Evolutionary conservation across 1,139 yeast genomes (phyloP), one percentile per base, ranked within the genome.

Genomic region (Meyerozyma athensensis): DNA sequence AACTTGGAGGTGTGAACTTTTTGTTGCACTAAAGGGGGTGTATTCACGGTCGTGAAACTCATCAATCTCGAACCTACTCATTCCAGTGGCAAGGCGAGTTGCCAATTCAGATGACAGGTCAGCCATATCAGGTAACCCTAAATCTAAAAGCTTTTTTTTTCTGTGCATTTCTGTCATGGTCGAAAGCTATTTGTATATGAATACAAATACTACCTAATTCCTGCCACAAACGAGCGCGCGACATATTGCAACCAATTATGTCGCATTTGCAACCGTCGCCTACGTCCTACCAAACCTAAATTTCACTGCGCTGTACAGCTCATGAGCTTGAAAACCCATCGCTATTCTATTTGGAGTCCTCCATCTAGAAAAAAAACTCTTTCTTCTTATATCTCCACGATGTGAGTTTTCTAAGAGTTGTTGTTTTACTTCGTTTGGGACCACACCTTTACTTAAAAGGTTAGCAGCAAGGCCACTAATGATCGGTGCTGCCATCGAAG

Each of bases 401-500:
- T 65, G 50, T 2, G 74, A 61, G 41, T 58, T 40, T 0, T 62
- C 63, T 12, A 72, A 61, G 32, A 81, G 52, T 30, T 48, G 61
- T 10, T 50, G 48, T 45, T 64, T 68, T 4, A 79, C 63, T 18
- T 68, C 66, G 0, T 44, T 45, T 0, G 72, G 63, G 0, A 63
- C 50, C 4, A 77, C 63, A 0, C 95, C 95, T 45, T 68, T 62
- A 33, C 86, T 79, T 44, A 87, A 59, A 35, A 77, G 56, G 24
- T 78, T 72, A 0, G 90, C 92, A 2, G 72, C 78, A 30, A 85
- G 51, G 0, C 96, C 97, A 0, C 92, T 70, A 5, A 86, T 84
- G 2, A 79, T 68, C 0, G 96, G 96, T 1, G 95, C 72, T 0
- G 96, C 80, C 87, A 86, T 86, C 1, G 96, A 86, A 0, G 96